phyloP scores from a whole-genome alignment of 1,284 basidiomycete genomes.

The Irpex sp. region DNA sequence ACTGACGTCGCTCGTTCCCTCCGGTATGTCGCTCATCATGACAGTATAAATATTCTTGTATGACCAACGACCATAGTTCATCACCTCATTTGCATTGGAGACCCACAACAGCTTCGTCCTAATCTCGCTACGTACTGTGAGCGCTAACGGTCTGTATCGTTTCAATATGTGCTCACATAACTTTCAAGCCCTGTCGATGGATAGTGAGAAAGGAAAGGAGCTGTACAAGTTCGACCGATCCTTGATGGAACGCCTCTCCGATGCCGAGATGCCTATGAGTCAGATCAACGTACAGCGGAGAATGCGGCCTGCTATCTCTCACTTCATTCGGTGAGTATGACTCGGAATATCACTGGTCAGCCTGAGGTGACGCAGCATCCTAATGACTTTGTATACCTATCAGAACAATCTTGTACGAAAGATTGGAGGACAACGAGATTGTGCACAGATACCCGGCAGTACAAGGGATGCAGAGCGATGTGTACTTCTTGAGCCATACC shows the following conservation, averaged over 20 bases:
- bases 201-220: slow-evolving; percentile 39
- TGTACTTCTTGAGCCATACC: slow-evolving; percentile 67
- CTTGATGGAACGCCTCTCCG: slow-evolving; percentile 52
- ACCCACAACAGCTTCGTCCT: slow-evolving; percentile 76
- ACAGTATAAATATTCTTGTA: neutral
- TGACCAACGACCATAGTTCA: slow-evolving; percentile 40
- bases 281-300: slow-evolving; percentile 46
- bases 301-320: slow-evolving; percentile 52
- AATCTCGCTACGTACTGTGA: slow-evolving; percentile 71
- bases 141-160: slow-evolving; percentile 21
- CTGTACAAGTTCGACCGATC: slow-evolving; percentile 50
- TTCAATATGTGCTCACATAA: neutral
- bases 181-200: slow-evolving; percentile 42
- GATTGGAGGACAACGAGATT: slow-evolving; percentile 59
- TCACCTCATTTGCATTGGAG: slow-evolving; percentile 77
- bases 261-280: slow-evolving; percentile 44
- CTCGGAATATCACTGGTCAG: neutral
- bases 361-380: no score
- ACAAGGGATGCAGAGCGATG: slow-evolving; percentile 60
- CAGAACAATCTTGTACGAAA: slow-evolving; percentile 66
- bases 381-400: neutral
- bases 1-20: slow-evolving; percentile 64
- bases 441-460: slow-evolving; percentile 60
- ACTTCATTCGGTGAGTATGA: slow-evolving; percentile 39
- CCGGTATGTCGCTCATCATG: slow-evolving; percentile 28